Base-by-base conservation (phyloP, 441 rosid species). In the Pelargonium australe region DNA sequence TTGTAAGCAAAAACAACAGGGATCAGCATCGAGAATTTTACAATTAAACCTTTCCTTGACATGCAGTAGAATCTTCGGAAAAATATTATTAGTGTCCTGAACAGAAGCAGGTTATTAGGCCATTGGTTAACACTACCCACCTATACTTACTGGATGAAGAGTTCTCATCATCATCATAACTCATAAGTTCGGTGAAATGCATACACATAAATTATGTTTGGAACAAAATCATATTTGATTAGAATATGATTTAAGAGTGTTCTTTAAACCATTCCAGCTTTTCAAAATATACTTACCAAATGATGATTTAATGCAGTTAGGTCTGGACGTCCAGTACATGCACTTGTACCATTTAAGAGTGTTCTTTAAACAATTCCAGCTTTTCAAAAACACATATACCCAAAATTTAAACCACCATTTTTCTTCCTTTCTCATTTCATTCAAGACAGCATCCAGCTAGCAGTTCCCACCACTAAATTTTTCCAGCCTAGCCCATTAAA, bases 391-490 rank as follows among this genome's bases (percentile, higher is more conserved):
- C 66, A 45, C 58, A 60, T 66, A 19, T 53, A n/a, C 58, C 58
- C 58, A 53, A 19, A 19, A 53, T 14, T 14, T n/a, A n/a, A 53
- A 16, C 20, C 58, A 14, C 13, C 58, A n/a, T 53, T n/a, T n/a
- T 53, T 53, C 58, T 53, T 53, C 58, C 58, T 53, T 53, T 53
- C 58, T 53, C 5, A 19, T 53, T 65, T 53, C 5, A 19, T 53
- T 65, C 73, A 71, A 78, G 81, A 40, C 73, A 82, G 73, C 66
- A 72, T 78, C 84, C 84, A 80, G 83, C 89, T 72, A 71, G 85
- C 78, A 73, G 65, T 72, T 64, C 68, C 80, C 73, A 49, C n/a
- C 51, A 58, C 49, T 12, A 53, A 43, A 60, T 72, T 61, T 49
- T 49, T 41, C 61, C 19, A 11, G 44, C 37, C 41, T 28, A 19